Percentiles rank a stretch among this genome's conserved stretches.
Evolutionary conservation across 2,329 filamentous ascomycete species (phyloP).

Genomic region (Pestalotiopsis fici): DNA sequence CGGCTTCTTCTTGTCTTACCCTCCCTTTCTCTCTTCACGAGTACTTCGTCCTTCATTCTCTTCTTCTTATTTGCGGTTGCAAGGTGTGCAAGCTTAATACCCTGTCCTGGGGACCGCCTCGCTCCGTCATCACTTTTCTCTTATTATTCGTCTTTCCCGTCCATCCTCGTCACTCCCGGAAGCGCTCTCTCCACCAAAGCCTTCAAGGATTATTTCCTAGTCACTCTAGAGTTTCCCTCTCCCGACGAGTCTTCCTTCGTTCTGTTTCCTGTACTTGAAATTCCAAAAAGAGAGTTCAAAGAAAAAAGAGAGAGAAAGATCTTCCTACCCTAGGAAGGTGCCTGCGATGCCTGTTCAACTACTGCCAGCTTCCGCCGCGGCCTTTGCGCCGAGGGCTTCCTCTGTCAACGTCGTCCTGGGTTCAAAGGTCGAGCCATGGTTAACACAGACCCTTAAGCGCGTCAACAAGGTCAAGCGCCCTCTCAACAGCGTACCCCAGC

Average conservation of each 20-base stretch:
- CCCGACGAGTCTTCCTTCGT: slow-evolving; percentile 9
- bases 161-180: slow-evolving; percentile 24
- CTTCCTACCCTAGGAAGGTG: slow-evolving; percentile 18
- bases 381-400: slow-evolving; percentile 87
- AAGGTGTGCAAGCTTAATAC: slow-evolving; percentile 63
- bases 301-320: slow-evolving; percentile 4
- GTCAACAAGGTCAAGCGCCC: slow-evolving; percentile 97
- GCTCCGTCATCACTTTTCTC: slow-evolving; percentile 47
- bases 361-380: slow-evolving; percentile 91
- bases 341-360: slow-evolving; percentile 84
- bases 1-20: slow-evolving; percentile 39
- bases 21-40: slow-evolving; percentile 55
- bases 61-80: slow-evolving; percentile 59
- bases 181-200: slow-evolving; percentile 24
- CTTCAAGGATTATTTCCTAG: slow-evolving; percentile 29
- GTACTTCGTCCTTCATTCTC: slow-evolving; percentile 58
- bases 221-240: slow-evolving; percentile 15
- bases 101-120: slow-evolving; percentile 57
- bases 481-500: slow-evolving; percentile 94
- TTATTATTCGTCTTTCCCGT: slow-evolving; percentile 44
- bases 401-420: slow-evolving; percentile 93
- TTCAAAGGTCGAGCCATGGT: slow-evolving; percentile 92
- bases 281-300: slow-evolving; percentile 6
- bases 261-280: slow-evolving; percentile 13
- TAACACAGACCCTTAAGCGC: slow-evolving; percentile 94